Evolutionary conservation across 768 basidiomycete genomes (phyloP).

Genomic region (Leccinum sublutescens): DNA sequence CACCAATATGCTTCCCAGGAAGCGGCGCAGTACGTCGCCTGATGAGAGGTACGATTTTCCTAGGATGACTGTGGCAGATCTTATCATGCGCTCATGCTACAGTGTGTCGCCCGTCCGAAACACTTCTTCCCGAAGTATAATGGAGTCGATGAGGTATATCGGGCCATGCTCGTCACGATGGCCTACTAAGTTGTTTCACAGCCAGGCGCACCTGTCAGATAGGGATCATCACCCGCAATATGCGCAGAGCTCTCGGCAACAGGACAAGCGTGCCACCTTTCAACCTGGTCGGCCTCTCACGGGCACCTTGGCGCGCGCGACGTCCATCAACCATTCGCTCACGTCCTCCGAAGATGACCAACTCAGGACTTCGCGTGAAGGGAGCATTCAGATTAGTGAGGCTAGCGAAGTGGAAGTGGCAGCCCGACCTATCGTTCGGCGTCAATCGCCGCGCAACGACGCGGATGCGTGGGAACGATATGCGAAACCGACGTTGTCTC

Average conservation of each 20-base stretch:
- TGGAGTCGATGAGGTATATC: constrained; percentile 31
- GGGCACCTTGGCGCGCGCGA: constrained; percentile 10
- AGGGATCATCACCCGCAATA: constrained; percentile 11
- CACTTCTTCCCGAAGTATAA: constrained; percentile 16
- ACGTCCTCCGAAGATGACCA: constrained; percentile 33
- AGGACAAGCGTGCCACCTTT: constrained; percentile 6
- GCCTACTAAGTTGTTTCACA: constrained; percentile 13
- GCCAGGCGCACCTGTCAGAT: constrained; percentile 24
- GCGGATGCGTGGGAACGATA: constrained; percentile 35
- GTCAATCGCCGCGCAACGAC: constrained; percentile 28
- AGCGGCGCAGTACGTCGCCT: constrained; percentile 34
- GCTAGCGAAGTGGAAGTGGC: constrained; percentile 27
- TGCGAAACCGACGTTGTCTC: constrained; percentile 32
- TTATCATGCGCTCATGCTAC: constrained; percentile 8
- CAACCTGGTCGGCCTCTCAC: constrained; percentile 9
- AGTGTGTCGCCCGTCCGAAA: constrained; percentile 18
- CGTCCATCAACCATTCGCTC: constrained; percentile 18
- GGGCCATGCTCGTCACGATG: neutral
- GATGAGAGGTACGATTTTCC: constrained; percentile 21
- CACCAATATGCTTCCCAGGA: constrained; percentile 32
- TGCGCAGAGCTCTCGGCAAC: constrained; percentile 15
- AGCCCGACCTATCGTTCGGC: constrained; percentile 17
- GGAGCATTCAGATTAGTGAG: constrained; percentile 32
- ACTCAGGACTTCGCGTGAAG: constrained; percentile 28
- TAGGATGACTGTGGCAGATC: constrained; percentile 1